A percentile compares a stretch with the other conserved stretches of the same genome.
Evolutionary conservation across 2,329 filamentous ascomycete genomes (phyloP).

Genomic region (Spiromastix sp.): DNA sequence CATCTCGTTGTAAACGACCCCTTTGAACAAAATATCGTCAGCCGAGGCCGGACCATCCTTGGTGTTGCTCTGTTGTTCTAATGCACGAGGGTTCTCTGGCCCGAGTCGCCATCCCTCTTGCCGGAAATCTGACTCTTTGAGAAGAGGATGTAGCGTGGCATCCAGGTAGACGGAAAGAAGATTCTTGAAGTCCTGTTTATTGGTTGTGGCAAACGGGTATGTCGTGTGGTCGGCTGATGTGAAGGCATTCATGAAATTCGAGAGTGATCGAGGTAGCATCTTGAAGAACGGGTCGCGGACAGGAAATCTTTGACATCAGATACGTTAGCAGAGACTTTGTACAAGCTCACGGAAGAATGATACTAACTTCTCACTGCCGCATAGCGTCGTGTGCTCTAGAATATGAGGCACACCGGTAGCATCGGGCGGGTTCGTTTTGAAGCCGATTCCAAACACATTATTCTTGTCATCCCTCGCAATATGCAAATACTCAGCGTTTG

Average conservation of each 20-base stretch:
- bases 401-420: slow-evolving; percentile 96
- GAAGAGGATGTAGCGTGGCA: slow-evolving; percentile 77
- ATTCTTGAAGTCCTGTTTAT: slow-evolving; percentile 89
- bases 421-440: slow-evolving; percentile 97
- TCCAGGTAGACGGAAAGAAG: slow-evolving; percentile 95
- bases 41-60: slow-evolving; percentile 16
- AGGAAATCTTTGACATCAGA: slow-evolving; percentile 55
- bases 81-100: slow-evolving; percentile 68
- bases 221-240: slow-evolving; percentile 94
- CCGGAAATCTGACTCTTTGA: slow-evolving; percentile 84
- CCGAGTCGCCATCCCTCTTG: slow-evolving; percentile 97
- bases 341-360: slow-evolving; percentile 1
- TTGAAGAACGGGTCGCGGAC: slow-evolving; percentile 99
- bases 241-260: slow-evolving; percentile 99
- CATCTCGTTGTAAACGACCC: slow-evolving; percentile 99
- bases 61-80: slow-evolving; percentile 36
- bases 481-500: slow-evolving; percentile 90
- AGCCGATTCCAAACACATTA: slow-evolving; percentile 98
- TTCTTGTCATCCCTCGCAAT: slow-evolving; percentile 92
- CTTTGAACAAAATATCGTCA: slow-evolving; percentile 67
- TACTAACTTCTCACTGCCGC: slow-evolving; percentile 78
- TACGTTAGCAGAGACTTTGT: slow-evolving; percentile 11
- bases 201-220: slow-evolving; percentile 96
- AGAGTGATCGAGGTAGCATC: slow-evolving; percentile 96
- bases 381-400: slow-evolving; percentile 92